Evolutionary conservation across 306 rosid genomes (phyloP), one percentile per base, ranked within the genome.

Genomic region (Lathyrus tuberosus): DNA sequence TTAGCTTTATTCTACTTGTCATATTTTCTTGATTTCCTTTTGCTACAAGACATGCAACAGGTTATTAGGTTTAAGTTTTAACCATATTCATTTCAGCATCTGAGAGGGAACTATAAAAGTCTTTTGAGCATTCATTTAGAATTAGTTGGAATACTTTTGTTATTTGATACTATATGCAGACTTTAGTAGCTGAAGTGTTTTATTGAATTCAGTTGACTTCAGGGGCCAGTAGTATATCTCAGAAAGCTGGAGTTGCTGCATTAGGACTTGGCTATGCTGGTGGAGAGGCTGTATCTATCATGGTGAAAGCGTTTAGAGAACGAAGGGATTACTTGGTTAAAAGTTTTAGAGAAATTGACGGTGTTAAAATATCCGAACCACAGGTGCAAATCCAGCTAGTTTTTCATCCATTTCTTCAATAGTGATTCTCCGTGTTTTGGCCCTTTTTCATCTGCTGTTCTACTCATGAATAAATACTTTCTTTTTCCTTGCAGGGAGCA

Each of bases 211-310:
- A 94, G 99, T 82, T 77, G 82, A 94, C 97, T 26, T 91, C 99
- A 61, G 96, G 96, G 68, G 91, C 99, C 56, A 71, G 96, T 86
- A 95, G 99, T 42, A 86, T 95, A 81, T 60, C 96, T 70, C 99
- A 95, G 82, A 95, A 95, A 79, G 99, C 99, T 16, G 99, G 28
- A 26, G 92, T 95, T 35, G 95, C 99, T 56, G 99, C 99, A 40
- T 70, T 95, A 65, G 99, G 97, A 69, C 80, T 95, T 46, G 99
- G 99, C 65, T 83, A 86, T 76, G 96, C 92, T 63, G 99, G 99
- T 65, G 99, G 99, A n/a, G 96, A 89, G 84, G 81, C 81, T 42
- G 95, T 89, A 73, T 58, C 91, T 42, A 68, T 33, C 16, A 95
- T 95, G 99, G 97, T 89, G 71, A 95, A 87, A 80, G 97, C 97